Evolutionary conservation across 2,329 filamentous ascomycete species (phyloP).

Genomic region (Diaporthe ampelina): DNA sequence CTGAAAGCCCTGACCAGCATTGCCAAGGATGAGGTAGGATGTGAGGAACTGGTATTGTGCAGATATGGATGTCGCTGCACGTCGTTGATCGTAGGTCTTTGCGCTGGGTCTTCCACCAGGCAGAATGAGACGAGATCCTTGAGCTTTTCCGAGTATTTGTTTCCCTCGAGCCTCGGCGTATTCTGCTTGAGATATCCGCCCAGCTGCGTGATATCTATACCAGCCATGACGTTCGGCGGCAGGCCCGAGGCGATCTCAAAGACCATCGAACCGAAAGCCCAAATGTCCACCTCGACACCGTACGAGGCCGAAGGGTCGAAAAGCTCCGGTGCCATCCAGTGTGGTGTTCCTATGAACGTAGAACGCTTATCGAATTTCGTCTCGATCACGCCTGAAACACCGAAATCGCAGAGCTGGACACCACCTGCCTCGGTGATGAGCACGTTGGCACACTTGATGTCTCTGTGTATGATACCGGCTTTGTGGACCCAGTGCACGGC

Average conservation of each 20-base stretch:
- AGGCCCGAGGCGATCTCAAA: constrained; percentile 85
- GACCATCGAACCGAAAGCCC: constrained; percentile 86
- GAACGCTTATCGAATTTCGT: constrained; percentile 82
- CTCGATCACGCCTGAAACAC: constrained; percentile 84
- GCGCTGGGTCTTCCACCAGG: constrained; percentile 75
- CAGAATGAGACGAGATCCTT: constrained; percentile 81
- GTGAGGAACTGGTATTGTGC: constrained; percentile 70
- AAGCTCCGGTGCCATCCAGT: constrained; percentile 90
- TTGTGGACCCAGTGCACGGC: constrained; percentile 77
- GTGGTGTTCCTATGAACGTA: constrained; percentile 85
- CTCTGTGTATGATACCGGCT: constrained; percentile 78
- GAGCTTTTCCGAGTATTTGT: constrained; percentile 77
- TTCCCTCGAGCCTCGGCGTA: constrained; percentile 78
- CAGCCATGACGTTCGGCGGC: constrained; percentile 76
- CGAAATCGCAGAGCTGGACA: constrained; percentile 88
- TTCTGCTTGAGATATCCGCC: constrained; percentile 71
- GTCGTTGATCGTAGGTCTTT: constrained; percentile 77
- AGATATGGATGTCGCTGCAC: constrained; percentile 81
- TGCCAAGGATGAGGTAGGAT: constrained; percentile 74
- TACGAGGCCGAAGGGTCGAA: constrained; percentile 75
- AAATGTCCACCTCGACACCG: constrained; percentile 83
- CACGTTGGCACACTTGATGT: constrained; percentile 84
- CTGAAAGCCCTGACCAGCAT: constrained; percentile 80
- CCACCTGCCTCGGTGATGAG: constrained; percentile 82
- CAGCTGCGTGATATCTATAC: constrained; percentile 64